Conservation (phyloP, 2,329 filamentous ascomycete species). For the Xylaria sp. region DNA sequence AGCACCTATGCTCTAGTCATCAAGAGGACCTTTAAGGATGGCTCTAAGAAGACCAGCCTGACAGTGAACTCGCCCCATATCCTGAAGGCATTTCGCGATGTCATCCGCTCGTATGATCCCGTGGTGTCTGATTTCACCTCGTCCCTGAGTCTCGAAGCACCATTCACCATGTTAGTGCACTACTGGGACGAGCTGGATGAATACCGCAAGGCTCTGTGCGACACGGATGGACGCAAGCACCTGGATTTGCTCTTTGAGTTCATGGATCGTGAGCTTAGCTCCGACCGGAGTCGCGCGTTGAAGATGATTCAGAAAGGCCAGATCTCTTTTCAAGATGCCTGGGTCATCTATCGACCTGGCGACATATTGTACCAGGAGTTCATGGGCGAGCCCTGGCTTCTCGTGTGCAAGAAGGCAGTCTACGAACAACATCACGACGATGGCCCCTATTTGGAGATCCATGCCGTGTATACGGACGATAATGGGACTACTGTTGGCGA, state of each 20-base stretch:
- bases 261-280: conserved; percentile 38
- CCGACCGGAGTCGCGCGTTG: conserved; percentile 29
- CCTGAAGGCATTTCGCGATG: conserved; percentile 36
- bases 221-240: conserved; percentile 26
- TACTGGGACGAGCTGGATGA: conserved; percentile 39
- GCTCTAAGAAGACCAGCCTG: conserved; percentile 30
- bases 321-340: conserved; percentile 36
- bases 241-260: conserved; percentile 40
- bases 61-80: conserved; percentile 39
- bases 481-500: conserved; percentile 33
- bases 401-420: conserved; percentile 34
- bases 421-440: conserved; percentile 31
- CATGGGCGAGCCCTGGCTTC: conserved; percentile 37
- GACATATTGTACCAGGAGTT: conserved; percentile 36
- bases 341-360: conserved; percentile 39
- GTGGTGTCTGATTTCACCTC: conserved; percentile 38
- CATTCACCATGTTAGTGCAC: conserved; percentile 39
- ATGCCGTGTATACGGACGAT: conserved; percentile 36
- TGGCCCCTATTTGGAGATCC: conserved; percentile 37
- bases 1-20: conserved; percentile 37
- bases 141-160: conserved; percentile 31
- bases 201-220: conserved; percentile 26
- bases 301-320: conserved; percentile 37
- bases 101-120: conserved; percentile 32
- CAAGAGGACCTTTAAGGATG: conserved; percentile 28